These are phyloP conservation scores for Amorphotheca resinae DNA, from an alignment of 495 filamentous ascomycete genomes.

Conservation along the genomic window DNA sequence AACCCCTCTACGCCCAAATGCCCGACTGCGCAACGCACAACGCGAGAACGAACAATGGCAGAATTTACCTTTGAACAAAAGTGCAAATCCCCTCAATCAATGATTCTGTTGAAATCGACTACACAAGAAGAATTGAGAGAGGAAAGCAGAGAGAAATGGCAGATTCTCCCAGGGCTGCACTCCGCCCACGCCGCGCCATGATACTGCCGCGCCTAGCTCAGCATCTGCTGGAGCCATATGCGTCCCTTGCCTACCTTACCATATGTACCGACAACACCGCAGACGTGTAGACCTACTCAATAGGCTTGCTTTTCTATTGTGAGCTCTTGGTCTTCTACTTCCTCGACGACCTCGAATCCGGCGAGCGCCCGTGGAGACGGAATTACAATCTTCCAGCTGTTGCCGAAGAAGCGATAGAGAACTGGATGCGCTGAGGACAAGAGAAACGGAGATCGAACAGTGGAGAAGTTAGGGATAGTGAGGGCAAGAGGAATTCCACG, in stretches of 20 bases:
- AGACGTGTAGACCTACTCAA: too few relatives aligned
- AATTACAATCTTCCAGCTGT: conserved; percentile 9
- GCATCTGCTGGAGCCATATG: neutral
- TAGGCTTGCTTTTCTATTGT: too few relatives aligned
- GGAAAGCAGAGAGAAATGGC: neutral
- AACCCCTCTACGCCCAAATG: too few relatives aligned
- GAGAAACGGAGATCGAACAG: conserved; percentile 4
- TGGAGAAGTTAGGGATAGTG: too few relatives aligned
- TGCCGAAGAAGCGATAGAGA: neutral
- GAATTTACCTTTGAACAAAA: too few relatives aligned
- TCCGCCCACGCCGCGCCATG: conserved; percentile 8
- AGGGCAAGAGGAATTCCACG: too few relatives aligned
- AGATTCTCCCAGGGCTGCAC: conserved; percentile 10
- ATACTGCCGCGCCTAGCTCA: neutral
- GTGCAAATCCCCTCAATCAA: neutral
- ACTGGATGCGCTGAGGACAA: conserved; percentile 9
- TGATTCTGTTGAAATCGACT: neutral
- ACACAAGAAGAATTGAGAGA: neutral
- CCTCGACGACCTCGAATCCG: neutral
- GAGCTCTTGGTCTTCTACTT: neutral
- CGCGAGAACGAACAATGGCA: too few relatives aligned
- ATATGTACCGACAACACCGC: too few relatives aligned
- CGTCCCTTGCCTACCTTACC: too few relatives aligned
- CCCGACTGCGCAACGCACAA: too few relatives aligned
- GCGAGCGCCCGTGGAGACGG: conserved; percentile 5